Evolutionary conservation across 192 early-diverging fungal genomes (phyloP).

Genomic region (Podila epicladia): DNA sequence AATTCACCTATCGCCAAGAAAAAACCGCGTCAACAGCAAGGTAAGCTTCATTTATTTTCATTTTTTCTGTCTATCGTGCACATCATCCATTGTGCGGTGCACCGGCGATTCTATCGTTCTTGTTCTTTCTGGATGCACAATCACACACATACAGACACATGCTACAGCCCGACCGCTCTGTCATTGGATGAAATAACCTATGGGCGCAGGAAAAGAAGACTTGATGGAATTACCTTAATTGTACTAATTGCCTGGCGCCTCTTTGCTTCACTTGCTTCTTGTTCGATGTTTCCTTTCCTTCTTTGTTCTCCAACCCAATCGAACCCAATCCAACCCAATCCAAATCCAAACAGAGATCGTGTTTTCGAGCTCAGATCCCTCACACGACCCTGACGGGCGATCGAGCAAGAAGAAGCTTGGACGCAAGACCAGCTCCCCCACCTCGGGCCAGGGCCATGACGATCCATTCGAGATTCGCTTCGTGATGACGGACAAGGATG

Average conservation of each 20-base stretch:
- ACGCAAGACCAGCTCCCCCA: background rate
- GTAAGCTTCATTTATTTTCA: background rate
- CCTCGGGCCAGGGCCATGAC: conserved; percentile 2
- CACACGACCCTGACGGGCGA: background rate
- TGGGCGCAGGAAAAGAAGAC: no score
- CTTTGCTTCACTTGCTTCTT: no score
- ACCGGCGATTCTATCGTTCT: no score
- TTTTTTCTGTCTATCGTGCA: no score
- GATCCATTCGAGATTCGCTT: conserved; percentile 34
- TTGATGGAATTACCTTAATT: no score
- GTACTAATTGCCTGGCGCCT: no score
- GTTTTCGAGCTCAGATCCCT: conserved; percentile 20
- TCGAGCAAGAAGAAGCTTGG: conserved; percentile 12
- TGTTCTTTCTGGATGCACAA: no score
- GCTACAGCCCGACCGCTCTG: no score
- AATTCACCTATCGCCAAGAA: background rate
- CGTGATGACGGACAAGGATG: conserved; percentile 41
- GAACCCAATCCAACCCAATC: background rate
- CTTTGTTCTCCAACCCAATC: background rate
- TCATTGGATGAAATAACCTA: no score
- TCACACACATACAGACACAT: no score
- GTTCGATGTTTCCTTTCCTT: no score
- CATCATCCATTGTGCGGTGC: background rate
- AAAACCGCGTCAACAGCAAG: background rate
- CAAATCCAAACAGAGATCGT: conserved; percentile 34